Conservation (phyloP, 2,329 filamentous ascomycete genomes). For the Cladosporium austrohemisphaericum region DNA sequence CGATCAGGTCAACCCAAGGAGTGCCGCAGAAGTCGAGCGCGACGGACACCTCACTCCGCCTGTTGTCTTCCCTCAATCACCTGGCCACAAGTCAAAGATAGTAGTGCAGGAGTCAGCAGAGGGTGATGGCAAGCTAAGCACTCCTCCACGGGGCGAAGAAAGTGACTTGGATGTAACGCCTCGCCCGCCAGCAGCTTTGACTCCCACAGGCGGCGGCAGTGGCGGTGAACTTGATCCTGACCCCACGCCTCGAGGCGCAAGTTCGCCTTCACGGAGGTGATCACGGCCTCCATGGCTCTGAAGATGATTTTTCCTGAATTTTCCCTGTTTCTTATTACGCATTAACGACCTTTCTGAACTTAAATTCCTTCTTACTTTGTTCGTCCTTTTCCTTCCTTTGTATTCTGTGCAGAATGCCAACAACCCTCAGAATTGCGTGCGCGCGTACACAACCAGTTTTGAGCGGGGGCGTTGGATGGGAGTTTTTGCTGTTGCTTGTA, state of each 20-base stretch:
- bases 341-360: too few species aligned
- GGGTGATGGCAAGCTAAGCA: not conserved
- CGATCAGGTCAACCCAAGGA: conserved; percentile 3
- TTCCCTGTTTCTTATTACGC: not conserved
- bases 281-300: not conserved
- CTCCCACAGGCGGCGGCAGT: conserved; percentile 6
- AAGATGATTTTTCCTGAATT: not conserved
- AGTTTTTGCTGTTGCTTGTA: too few species aligned
- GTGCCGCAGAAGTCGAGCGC: conserved; percentile 33
- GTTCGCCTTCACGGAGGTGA: conserved; percentile 17
- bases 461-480: too few species aligned
- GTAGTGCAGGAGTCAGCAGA: conserved; percentile 30
- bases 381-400: too few species aligned
- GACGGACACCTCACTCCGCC: conserved; percentile 47
- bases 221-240: conserved; percentile 27
- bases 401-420: too few species aligned
- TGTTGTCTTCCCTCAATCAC: conserved; percentile 46
- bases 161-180: conserved; percentile 38
- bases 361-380: too few species aligned
- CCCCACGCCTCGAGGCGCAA: conserved; percentile 39
- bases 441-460: too few species aligned
- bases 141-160: not conserved
- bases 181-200: conserved; percentile 28
- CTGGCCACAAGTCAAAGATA: conserved; percentile 41
- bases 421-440: too few species aligned